These are phyloP conservation scores for Tetrapisispora nanseiensis DNA, from an alignment of 805 yeast genomes.

Conservation along the genomic window DNA sequence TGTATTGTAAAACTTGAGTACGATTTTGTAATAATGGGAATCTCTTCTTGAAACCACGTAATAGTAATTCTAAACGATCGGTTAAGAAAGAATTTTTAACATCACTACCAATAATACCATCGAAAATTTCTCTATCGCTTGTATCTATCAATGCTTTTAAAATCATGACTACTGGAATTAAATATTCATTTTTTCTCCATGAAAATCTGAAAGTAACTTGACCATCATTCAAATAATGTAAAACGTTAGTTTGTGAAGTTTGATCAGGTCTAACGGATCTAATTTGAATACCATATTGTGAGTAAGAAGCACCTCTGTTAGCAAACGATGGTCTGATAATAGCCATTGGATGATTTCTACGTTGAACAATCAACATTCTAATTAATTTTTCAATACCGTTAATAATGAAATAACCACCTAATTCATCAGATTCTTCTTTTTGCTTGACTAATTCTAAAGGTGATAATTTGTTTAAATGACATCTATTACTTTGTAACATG, in stretches of 20 bases:
- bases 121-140: slow-evolving; percentile 90
- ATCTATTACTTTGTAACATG: slow-evolving; percentile 84
- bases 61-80: slow-evolving; percentile 89
- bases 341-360: slow-evolving; percentile 98
- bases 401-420: slow-evolving; percentile 93
- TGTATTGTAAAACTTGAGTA: slow-evolving; percentile 82
- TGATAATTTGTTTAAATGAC: slow-evolving; percentile 76
- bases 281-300: slow-evolving; percentile 86
- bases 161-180: slow-evolving; percentile 88
- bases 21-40: slow-evolving; percentile 54
- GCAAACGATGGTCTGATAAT: slow-evolving; percentile 88
- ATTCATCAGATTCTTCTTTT: slow-evolving; percentile 88
- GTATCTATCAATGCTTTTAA: slow-evolving; percentile 84
- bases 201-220: slow-evolving; percentile 93
- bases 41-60: slow-evolving; percentile 81
- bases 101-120: slow-evolving; percentile 90
- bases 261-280: slow-evolving; percentile 94
- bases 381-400: slow-evolving; percentile 95
- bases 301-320: slow-evolving; percentile 85
- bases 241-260: slow-evolving; percentile 94
- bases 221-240: slow-evolving; percentile 92
- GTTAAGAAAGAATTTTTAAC: slow-evolving; percentile 83
- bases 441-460: slow-evolving; percentile 70
- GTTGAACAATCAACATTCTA: slow-evolving; percentile 95
- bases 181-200: slow-evolving; percentile 92